Evolutionary conservation across 305 asterid genomes (phyloP).

Genomic region (Fraxinus latifolia): DNA sequence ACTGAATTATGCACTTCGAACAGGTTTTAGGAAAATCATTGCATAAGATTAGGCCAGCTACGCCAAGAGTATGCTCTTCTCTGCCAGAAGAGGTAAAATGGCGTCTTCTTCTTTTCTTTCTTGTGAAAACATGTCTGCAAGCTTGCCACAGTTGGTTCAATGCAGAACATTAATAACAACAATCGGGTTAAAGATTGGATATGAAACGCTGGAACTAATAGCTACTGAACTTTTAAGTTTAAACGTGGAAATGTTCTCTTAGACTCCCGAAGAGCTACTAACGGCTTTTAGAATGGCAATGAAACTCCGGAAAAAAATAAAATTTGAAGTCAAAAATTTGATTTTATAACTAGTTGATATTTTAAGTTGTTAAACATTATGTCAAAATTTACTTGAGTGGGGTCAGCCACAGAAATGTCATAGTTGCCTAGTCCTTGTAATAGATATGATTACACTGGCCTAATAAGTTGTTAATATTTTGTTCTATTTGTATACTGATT

Average conservation of each 20-base stretch:
- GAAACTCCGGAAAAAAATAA: too few relatives aligned
- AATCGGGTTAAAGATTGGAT: not conserved
- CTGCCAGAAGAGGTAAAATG: constrained; percentile 3
- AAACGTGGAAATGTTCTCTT: not conserved
- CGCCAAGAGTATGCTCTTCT: not conserved
- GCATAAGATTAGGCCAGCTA: not conserved
- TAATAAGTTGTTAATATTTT: not conserved
- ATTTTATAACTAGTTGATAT: not conserved
- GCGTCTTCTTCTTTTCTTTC: not conserved
- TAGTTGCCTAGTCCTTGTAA: not conserved
- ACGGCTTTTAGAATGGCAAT: too few relatives aligned
- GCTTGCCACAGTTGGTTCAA: not conserved
- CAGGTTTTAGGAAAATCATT: constrained; percentile 4
- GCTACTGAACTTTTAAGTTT: not conserved
- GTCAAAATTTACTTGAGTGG: not conserved
- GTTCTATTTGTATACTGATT: not conserved
- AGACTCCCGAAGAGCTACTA: too few relatives aligned
- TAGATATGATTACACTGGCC: not conserved
- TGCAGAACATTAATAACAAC: not conserved
- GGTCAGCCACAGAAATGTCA: not conserved
- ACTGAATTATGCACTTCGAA: not conserved
- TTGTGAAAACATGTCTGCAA: not conserved
- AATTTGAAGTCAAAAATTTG: not conserved
- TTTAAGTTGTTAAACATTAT: not conserved
- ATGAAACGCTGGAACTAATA: not conserved